Percentiles rank a stretch among this genome's conserved stretches.
phyloP scores from a whole-genome alignment of 768 basidiomycete genomes.

The Kwoniella botswanensis region DNA sequence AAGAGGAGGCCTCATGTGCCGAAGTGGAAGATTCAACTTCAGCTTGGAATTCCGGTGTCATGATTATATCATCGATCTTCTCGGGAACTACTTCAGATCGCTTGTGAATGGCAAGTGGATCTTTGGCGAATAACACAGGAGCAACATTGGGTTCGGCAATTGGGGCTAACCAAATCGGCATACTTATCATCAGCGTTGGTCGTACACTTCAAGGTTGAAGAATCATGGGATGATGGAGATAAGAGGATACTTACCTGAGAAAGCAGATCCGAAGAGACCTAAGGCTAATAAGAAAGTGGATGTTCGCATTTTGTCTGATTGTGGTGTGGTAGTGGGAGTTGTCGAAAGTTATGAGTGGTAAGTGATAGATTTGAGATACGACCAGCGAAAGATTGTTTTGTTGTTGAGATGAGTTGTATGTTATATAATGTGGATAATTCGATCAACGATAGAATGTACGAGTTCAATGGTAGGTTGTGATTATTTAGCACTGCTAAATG shows the following conservation, averaged over 20 bases:
- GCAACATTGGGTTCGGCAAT: constrained; percentile 8
- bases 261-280: constrained; percentile 26
- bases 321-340: constrained; percentile 1
- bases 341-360: neutral
- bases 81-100: constrained; percentile 22
- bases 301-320: constrained; percentile 30
- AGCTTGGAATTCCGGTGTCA: constrained; percentile 16
- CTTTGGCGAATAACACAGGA: constrained; percentile 34
- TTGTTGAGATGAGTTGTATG: neutral
- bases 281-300: constrained; percentile 31
- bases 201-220: too few relatives aligned
- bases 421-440: neutral
- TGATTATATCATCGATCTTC: constrained; percentile 1
- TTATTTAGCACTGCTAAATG: constrained; percentile 2
- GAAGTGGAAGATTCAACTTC: constrained; percentile 15
- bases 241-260: constrained; percentile 28
- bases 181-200: neutral
- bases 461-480: too few relatives aligned
- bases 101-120: constrained; percentile 35
- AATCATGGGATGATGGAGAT: neutral
- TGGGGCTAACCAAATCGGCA: neutral
- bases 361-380: neutral
- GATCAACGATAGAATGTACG: constrained; percentile 6
- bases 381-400: neutral
- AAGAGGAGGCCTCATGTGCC: neutral